These are phyloP conservation scores for Xerocomus spinulosus DNA, from an alignment of 768 basidiomycete genomes.

Conservation along the genomic window DNA sequence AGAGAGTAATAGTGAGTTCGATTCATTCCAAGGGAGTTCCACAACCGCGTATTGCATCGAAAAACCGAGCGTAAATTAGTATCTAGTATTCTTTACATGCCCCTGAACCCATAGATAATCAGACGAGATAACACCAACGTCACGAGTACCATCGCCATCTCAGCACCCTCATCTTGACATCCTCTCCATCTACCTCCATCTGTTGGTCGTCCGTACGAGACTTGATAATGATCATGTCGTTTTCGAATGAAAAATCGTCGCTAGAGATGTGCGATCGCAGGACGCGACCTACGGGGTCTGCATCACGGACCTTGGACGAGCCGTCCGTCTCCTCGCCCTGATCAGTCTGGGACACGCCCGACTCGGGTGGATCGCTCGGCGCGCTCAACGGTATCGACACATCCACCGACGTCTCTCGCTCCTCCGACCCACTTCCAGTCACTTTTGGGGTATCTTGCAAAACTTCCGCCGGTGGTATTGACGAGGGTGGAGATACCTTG, in stretches of 20 bases:
- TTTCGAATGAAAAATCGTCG: slow-evolving; percentile 21
- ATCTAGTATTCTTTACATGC: slow-evolving; percentile 13
- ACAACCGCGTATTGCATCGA: too few relatives aligned
- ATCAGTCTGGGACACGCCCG: neutral
- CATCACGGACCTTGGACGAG: slow-evolving; percentile 2
- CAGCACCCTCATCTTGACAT: slow-evolving; percentile 24
- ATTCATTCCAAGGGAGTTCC: too few relatives aligned
- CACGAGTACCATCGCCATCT: slow-evolving; percentile 25
- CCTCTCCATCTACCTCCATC: slow-evolving; percentile 14
- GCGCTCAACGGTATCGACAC: too few relatives aligned
- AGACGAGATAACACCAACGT: slow-evolving; percentile 11
- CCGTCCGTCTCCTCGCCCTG: slow-evolving; percentile 2
- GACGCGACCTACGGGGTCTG: slow-evolving; percentile 2
- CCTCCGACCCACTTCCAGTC: neutral
- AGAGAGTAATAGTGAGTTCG: too few relatives aligned
- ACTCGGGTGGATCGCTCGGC: slow-evolving; percentile 3
- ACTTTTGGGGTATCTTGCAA: neutral
- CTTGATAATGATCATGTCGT: slow-evolving; percentile 15
- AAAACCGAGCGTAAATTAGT: neutral
- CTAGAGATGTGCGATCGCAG: slow-evolving; percentile 18
- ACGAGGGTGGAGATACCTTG: neutral
- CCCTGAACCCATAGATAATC: slow-evolving; percentile 13
- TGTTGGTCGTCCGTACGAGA: slow-evolving; percentile 2
- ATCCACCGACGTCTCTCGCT: neutral
- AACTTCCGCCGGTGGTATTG: neutral